Base-by-base conservation (phyloP, 1,284 basidiomycete genomes). In the Boletus coffeatus region DNA sequence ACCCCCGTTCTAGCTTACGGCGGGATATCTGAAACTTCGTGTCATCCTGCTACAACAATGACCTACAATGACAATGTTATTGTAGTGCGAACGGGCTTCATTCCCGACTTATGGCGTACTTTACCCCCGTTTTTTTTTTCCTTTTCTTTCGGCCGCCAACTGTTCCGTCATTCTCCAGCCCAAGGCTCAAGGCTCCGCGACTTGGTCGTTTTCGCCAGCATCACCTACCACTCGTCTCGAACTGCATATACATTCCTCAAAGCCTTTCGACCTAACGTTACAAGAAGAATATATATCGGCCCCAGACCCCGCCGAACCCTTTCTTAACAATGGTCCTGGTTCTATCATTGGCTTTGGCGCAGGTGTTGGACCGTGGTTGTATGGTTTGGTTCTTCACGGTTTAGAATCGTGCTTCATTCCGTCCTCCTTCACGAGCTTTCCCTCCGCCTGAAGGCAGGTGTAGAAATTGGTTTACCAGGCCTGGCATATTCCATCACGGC, bases 61-160 rank as follows among this genome's bases (percentile, higher is more conserved):
- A 75, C 77, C 18, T 83, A 76, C 65, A 69, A 66, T 37, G 61
- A 75, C 53, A 77, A 76, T 65, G 71, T 62, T 37, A 56, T 76
- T 61, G 50, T 58, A 16, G 48, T 75, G 7, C 65, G 66, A 61
- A 61, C 70, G 0, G 67, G 69, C 14, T 63, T 77, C 61, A 59
- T 74, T 48, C 74, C 75, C 32, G 61, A 62, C 7, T 61, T 72
- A 48, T 75, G 71, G 69, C 66, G 41, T 59, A 60, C 65, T 25
- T 39, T 74, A 5, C 73, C 75, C 5, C 74, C 74, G 3, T 71
- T 74, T 50, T 71, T 74, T 50, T 61, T 71, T 37, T 74, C 74
- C 39, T 34, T 77, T 36, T 66, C 74, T 29, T 60, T 73, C 32
- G 68, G 71, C 61, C 74, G 75, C 53, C 74, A 71, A 39, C 61